phyloP scores from a whole-genome alignment of 2,329 filamentous ascomycete species.

The Ustulina deusta region DNA sequence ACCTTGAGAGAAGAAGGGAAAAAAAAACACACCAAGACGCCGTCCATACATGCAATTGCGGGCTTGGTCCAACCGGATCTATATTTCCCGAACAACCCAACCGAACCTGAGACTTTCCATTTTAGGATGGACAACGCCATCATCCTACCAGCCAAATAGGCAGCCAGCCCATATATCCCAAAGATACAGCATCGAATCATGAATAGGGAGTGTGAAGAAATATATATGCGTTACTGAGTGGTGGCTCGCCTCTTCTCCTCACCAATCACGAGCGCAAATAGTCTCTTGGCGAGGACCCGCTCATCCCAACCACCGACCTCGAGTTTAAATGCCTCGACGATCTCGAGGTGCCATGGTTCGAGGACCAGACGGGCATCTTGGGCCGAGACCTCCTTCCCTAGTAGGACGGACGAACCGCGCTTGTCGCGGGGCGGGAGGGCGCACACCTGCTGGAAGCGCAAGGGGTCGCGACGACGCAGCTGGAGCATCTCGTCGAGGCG shows the following conservation, averaged over 20 bases:
- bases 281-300: constrained; percentile 60
- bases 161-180: not conserved
- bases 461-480: constrained; percentile 58
- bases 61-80: not conserved
- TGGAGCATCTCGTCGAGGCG: constrained; percentile 65
- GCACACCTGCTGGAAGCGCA: constrained; percentile 52
- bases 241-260: constrained; percentile 56
- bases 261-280: constrained; percentile 66
- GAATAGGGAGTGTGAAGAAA: not conserved
- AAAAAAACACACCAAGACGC: constrained; percentile 1
- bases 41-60: constrained; percentile 1
- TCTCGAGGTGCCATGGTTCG: constrained; percentile 68
- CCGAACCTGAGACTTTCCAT: not conserved
- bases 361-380: constrained; percentile 62
- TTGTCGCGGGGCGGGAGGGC: constrained; percentile 36
- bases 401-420: constrained; percentile 48
- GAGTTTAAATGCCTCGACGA: constrained; percentile 65
- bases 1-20: not conserved
- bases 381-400: constrained; percentile 63
- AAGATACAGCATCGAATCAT: not conserved
- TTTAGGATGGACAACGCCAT: not conserved
- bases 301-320: constrained; percentile 65
- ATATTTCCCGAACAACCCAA: not conserved
- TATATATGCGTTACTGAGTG: constrained; percentile 7
- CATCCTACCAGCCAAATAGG: constrained; percentile 10